Base-by-base conservation (phyloP, 495 filamentous ascomycete species). In the Penicillium waksmanii region DNA sequence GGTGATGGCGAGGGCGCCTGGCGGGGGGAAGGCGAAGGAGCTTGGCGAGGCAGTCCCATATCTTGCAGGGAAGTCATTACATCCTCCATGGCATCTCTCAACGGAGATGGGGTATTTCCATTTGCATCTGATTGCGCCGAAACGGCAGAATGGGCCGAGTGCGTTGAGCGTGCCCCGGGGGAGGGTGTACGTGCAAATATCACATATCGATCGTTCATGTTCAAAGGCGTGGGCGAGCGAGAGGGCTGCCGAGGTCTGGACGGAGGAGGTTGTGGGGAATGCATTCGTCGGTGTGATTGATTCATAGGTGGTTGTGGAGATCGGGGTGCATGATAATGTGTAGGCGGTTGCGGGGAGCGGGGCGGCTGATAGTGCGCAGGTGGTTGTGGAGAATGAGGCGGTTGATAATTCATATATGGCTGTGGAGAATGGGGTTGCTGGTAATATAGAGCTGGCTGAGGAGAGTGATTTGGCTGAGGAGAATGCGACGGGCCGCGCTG, bases 21-120 rank as follows among this genome's bases (percentile, higher is more conserved):
- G 63, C 76, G 74, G n/a, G 83, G 77, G 19, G 73, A 73, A 36
- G 76, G 71, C 6, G 75, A 77, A 52, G 78, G 73, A 25, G 71
- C 73, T 40, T 82, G 78, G 60, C 78, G 77, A 31, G 84, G 77
- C 63, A 89, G 80, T 17, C 87, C 88, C 86, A 99, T 92, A 62
- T 92, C 92, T 69, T 98, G 85, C 52, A 99, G 75, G 34, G 95
- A 96, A 58, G 93, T 92, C 87, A 98, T 98, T 12, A 99, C 93
- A 77, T 96, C 95, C 67, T 97, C 93, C 94, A 98, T 98, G 0
- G 95, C 95, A 70, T 92, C 89, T 50, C 94, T 80, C 2, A 99
- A 73, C 1, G 95, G 96, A 11, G 95, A 97, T 5, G 95, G 95
- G 0, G 95, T 98, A 62, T 92, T 82, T 2, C 88, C 88, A 44